Conservation (phyloP, 495 filamentous ascomycete species). For the Aspergillus cristatus region DNA sequence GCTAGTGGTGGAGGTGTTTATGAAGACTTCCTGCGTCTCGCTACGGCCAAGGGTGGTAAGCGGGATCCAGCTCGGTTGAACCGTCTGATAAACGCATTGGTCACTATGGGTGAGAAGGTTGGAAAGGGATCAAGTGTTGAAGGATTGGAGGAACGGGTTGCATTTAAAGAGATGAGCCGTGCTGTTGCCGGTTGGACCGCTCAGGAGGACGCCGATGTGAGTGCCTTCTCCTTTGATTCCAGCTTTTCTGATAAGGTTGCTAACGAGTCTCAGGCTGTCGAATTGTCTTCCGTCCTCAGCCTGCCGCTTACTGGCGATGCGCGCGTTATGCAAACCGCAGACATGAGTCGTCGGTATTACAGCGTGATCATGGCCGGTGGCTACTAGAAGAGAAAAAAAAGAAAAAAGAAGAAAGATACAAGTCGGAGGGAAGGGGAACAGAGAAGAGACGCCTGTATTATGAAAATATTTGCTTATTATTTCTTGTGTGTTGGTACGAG, state of each 20-base stretch:
- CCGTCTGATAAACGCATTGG: constrained; percentile 54
- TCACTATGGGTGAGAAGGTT: constrained; percentile 49
- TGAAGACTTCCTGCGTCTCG: constrained; percentile 63
- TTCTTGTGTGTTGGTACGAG: no score
- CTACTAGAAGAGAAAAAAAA: constrained; percentile 18
- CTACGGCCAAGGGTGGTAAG: constrained; percentile 25
- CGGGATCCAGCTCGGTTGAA: constrained; percentile 38
- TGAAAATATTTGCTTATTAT: no score
- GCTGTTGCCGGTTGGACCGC: constrained; percentile 52
- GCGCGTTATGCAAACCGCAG: constrained; percentile 55
- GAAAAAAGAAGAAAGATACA: no score
- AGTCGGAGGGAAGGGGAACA: no score
- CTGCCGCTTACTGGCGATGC: constrained; percentile 66
- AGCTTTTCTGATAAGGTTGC: background rate
- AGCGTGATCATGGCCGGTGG: constrained; percentile 41
- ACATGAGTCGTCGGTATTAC: constrained; percentile 63
- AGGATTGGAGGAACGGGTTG: constrained; percentile 72
- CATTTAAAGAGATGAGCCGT: constrained; percentile 56
- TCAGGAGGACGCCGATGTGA: constrained; percentile 51
- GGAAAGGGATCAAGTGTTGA: constrained; percentile 44
- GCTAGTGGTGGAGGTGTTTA: constrained; percentile 72
- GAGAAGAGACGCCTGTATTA: no score
- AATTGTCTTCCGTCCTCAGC: constrained; percentile 44
- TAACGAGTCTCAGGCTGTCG: constrained; percentile 21
- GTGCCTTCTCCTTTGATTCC: no score